These are phyloP conservation scores for Lipomyces lipofer DNA, from an alignment of 805 yeast species.

Conservation along the genomic window DNA sequence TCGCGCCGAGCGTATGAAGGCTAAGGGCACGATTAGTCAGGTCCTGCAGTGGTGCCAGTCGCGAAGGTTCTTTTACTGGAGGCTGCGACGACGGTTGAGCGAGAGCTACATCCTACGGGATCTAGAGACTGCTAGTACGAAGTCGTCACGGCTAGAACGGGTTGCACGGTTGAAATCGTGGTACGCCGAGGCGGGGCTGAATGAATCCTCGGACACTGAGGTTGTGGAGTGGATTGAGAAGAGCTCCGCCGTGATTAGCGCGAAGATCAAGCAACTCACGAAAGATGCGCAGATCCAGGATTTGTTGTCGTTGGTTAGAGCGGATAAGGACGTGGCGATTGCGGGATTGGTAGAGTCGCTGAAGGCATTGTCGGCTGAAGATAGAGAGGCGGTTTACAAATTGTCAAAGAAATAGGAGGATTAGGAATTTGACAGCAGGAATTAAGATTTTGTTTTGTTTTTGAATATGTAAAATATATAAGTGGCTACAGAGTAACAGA, in stretches of 20 bases:
- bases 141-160: constrained; percentile 71
- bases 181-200: constrained; percentile 27
- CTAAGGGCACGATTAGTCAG: constrained; percentile 85
- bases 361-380: constrained; percentile 38
- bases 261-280: constrained; percentile 18
- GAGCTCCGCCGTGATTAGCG: constrained; percentile 5
- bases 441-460: too few species aligned
- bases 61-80: constrained; percentile 98
- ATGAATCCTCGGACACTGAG: constrained; percentile 18
- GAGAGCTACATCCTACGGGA: constrained; percentile 85
- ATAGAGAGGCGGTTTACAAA: constrained; percentile 39
- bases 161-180: constrained; percentile 70
- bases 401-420: too few species aligned
- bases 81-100: constrained; percentile 90
- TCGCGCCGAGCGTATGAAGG: constrained; percentile 95
- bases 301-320: constrained; percentile 15
- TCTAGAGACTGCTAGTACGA: constrained; percentile 58
- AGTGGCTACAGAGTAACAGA: too few species aligned
- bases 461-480: too few species aligned
- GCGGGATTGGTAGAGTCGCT: constrained; percentile 35
- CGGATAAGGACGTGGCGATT: constrained; percentile 22
- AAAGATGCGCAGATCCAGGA: constrained; percentile 23
- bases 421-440: too few species aligned
- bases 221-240: constrained; percentile 25
- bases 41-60: constrained; percentile 83